Percentiles rank a stretch among this genome's conserved stretches.
Evolutionary conservation across 345 rosid genomes (phyloP).

Genomic region (Citrus inodora): DNA sequence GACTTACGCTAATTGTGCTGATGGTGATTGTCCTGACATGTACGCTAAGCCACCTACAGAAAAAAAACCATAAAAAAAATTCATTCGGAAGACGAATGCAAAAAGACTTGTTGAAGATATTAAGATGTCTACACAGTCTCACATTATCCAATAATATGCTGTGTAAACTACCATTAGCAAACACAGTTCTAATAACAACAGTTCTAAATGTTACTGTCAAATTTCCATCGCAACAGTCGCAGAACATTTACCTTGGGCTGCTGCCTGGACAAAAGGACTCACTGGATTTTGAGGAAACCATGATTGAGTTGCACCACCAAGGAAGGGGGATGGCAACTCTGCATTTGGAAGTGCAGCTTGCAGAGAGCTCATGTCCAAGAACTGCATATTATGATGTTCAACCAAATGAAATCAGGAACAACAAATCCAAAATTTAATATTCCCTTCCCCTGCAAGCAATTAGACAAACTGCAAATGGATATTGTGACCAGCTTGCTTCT

Average conservation of each 20-base stretch:
- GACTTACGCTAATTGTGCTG: conserved; percentile 72
- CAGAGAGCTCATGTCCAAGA: conserved; percentile 74
- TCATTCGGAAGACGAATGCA: background rate
- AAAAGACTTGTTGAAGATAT: background rate
- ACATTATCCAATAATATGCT: background rate
- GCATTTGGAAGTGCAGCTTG: conserved; percentile 66
- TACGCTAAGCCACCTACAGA: conserved; percentile 70
- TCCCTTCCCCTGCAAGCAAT: background rate
- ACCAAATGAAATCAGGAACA: conserved; percentile 7
- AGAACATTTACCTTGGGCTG: conserved; percentile 51
- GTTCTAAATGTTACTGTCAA: background rate
- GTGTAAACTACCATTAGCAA: conserved; percentile 9
- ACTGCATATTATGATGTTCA: conserved; percentile 43
- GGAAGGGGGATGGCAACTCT: conserved; percentile 44
- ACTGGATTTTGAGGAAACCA: conserved; percentile 66
- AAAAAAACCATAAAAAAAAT: background rate
- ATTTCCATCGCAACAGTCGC: background rate
- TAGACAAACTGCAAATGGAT: background rate
- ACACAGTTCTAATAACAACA: background rate
- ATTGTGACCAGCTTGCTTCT: background rate
- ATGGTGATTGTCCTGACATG: conserved; percentile 57
- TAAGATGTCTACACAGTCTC: background rate
- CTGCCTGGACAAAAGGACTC: conserved; percentile 39
- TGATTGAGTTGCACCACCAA: conserved; percentile 45
- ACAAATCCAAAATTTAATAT: background rate